Conservation (phyloP, 2,329 filamentous ascomycete genomes). For the Diaporthe citrichinensis region DNA sequence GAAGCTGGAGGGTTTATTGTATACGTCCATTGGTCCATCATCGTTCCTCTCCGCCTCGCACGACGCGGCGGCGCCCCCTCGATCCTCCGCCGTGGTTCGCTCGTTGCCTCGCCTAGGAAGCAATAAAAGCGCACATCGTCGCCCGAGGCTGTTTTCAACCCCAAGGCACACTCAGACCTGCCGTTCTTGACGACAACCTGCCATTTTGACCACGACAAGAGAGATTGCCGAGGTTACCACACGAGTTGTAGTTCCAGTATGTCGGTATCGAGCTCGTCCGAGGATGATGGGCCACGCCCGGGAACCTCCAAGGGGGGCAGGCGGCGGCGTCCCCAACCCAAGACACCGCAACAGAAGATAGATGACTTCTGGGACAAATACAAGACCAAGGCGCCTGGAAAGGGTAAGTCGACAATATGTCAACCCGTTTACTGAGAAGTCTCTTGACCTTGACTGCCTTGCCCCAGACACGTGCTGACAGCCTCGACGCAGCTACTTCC, state of each 20-base stretch:
- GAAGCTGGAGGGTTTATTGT: background rate
- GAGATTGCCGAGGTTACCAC: background rate
- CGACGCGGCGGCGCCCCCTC: background rate
- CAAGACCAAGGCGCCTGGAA: constrained; percentile 78
- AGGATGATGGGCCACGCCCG: constrained; percentile 10
- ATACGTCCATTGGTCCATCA: background rate
- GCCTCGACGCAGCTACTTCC: constrained; percentile 68
- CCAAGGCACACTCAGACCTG: background rate
- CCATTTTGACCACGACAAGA: background rate
- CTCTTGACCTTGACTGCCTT: background rate
- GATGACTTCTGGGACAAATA: constrained; percentile 83
- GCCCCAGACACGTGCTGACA: constrained; percentile 10
- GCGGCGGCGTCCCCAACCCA: constrained; percentile 56
- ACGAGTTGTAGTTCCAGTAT: constrained; percentile 14
- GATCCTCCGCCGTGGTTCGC: constrained; percentile 15
- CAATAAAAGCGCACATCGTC: constrained; percentile 13
- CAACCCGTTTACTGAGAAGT: background rate
- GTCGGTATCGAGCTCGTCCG: constrained; percentile 28
- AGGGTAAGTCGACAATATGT: constrained; percentile 61
- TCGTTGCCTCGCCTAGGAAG: constrained; percentile 22
- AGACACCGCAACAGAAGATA: constrained; percentile 76
- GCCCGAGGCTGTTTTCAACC: constrained; percentile 9
- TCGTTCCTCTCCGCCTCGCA: constrained; percentile 27
- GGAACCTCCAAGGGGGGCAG: constrained; percentile 6
- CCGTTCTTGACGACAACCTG: background rate